phyloP scores from a whole-genome alignment of 2,329 filamentous ascomycete genomes.

The Capronia coronata region DNA sequence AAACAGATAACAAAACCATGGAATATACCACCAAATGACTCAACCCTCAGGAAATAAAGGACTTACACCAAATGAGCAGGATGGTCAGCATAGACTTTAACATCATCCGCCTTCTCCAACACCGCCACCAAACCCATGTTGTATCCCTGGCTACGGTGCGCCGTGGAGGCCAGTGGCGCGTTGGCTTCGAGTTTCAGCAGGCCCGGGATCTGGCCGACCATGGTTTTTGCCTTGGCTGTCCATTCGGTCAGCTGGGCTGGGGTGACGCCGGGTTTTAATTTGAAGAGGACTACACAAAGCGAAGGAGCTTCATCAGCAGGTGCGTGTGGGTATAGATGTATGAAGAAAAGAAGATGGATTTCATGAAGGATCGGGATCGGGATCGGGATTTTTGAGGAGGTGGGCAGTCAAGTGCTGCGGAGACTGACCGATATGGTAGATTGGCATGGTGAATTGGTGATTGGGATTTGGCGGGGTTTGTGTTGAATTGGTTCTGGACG shows the following conservation, averaged over 20 bases:
- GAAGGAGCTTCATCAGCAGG: no score
- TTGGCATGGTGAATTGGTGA: neutral
- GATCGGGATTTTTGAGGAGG: no score
- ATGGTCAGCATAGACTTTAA: constrained; percentile 41
- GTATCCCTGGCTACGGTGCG: constrained; percentile 41
- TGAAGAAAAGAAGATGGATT: constrained; percentile 1
- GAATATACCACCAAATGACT: no score
- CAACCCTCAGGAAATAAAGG: constrained; percentile 17
- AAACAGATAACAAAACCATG: neutral
- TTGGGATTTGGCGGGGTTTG: constrained; percentile 3
- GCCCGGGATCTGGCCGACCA: constrained; percentile 41
- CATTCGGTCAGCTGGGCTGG: constrained; percentile 33
- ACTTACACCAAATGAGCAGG: constrained; percentile 43
- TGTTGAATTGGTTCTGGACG: constrained; percentile 9
- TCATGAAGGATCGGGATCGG: no score
- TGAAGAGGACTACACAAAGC: constrained; percentile 44
- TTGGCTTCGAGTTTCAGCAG: constrained; percentile 35
- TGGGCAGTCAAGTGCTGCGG: no score
- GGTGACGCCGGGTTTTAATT: constrained; percentile 37
- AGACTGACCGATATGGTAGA: neutral
- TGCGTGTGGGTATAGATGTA: no score
- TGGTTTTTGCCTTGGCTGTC: constrained; percentile 31
- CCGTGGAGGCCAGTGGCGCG: constrained; percentile 36
- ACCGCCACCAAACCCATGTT: constrained; percentile 44
- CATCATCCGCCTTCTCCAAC: constrained; percentile 39